Conservation (phyloP, 2,329 filamentous ascomycete species). For the Zasmidium cellare region DNA sequence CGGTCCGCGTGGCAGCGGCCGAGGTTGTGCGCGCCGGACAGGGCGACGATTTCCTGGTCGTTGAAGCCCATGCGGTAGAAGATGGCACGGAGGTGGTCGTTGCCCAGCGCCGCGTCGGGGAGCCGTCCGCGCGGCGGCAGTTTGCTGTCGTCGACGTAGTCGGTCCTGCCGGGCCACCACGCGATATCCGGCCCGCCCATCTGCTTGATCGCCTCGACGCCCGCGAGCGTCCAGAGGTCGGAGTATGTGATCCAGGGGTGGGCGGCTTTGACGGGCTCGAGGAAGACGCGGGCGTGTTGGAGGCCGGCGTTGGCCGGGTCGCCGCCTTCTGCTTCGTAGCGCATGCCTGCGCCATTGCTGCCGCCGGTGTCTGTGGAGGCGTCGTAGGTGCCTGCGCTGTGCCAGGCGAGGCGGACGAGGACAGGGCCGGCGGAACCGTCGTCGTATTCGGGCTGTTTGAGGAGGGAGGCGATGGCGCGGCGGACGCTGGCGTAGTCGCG, state of each 20-base stretch:
- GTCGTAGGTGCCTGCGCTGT: conserved; percentile 65
- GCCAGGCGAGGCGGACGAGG: conserved; percentile 65
- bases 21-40: conserved; percentile 58
- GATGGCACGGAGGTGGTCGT: conserved; percentile 56
- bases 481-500: conserved; percentile 49
- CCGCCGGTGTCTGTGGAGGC: conserved; percentile 60
- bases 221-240: conserved; percentile 65
- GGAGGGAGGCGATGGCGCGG: conserved; percentile 40
- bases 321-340: conserved; percentile 64
- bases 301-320: conserved; percentile 66
- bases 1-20: conserved; percentile 58
- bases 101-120: conserved; percentile 56
- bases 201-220: conserved; percentile 58
- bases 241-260: conserved; percentile 66
- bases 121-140: conserved; percentile 59
- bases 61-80: conserved; percentile 63
- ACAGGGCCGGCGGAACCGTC: conserved; percentile 65
- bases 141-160: conserved; percentile 62
- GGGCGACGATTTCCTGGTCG: conserved; percentile 60
- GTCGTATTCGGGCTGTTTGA: conserved; percentile 59
- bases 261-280: conserved; percentile 60
- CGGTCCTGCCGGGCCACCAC: conserved; percentile 61
- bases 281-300: conserved; percentile 63
- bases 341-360: conserved; percentile 66
- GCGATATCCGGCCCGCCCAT: conserved; percentile 60